These are phyloP conservation scores for Penicillium ucsense DNA, from an alignment of 495 filamentous ascomycete species.

Conservation along the genomic window DNA sequence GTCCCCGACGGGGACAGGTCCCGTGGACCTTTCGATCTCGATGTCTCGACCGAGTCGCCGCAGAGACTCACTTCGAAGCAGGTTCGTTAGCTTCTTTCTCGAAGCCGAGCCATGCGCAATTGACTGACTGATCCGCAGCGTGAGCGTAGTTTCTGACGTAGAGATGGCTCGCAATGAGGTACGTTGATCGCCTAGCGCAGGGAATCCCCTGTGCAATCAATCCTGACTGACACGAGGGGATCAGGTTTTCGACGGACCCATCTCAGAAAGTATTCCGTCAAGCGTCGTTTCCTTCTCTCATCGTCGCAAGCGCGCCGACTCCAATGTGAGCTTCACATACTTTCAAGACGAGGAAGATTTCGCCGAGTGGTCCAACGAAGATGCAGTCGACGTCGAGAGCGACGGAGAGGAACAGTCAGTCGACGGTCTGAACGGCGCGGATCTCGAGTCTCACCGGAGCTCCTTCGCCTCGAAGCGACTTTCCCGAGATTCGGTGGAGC, in stretches of 20 bases:
- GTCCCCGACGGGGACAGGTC: conserved; percentile 14
- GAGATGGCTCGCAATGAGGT: conserved; percentile 98
- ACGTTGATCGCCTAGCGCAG: conserved; percentile 3
- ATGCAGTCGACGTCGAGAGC: conserved; percentile 40
- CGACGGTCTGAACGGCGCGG: conserved; percentile 19
- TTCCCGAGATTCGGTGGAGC: conserved; percentile 56
- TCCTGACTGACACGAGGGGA: background rate
- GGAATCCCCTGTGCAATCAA: background rate
- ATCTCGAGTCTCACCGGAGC: conserved; percentile 24
- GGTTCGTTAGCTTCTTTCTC: conserved; percentile 23
- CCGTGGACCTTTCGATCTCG: conserved; percentile 14
- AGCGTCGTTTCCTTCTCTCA: conserved; percentile 83
- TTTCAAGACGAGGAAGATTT: conserved; percentile 55
- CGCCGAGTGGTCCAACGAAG: conserved; percentile 41
- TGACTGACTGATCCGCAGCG: conserved; percentile 28
- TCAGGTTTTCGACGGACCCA: conserved; percentile 84
- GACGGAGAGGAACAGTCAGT: conserved; percentile 44
- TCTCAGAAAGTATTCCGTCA: conserved; percentile 89
- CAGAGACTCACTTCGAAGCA: conserved; percentile 69
- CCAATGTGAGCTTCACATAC: conserved; percentile 82
- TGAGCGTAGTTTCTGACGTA: conserved; percentile 87
- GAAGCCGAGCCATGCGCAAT: background rate
- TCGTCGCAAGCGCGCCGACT: conserved; percentile 63
- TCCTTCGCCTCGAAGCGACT: conserved; percentile 39
- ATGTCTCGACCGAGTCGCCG: conserved; percentile 28